A percentile compares a stretch with the other conserved stretches of the same genome.
Conservation (phyloP, 2,329 filamentous ascomycete genomes). For the Ophiostoma pallidulum region DNA sequence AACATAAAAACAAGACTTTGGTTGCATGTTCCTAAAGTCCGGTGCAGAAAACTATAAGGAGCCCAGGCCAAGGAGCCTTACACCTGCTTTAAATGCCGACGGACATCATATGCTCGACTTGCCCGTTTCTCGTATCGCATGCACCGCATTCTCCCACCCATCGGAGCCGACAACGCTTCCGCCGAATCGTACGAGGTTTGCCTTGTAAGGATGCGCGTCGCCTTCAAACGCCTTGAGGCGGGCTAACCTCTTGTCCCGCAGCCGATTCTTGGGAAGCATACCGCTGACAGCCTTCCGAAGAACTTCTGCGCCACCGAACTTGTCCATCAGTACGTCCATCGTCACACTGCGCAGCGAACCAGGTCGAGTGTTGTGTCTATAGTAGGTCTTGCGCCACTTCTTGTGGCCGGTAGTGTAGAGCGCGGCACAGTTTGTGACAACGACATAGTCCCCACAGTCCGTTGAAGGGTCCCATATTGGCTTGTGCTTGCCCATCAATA, state of each 20-base stretch:
- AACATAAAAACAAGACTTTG: too few species aligned
- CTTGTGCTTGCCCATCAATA: slow-evolving; percentile 98
- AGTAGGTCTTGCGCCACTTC: slow-evolving; percentile 89
- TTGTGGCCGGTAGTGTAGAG: slow-evolving; percentile 87
- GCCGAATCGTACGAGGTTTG: slow-evolving; percentile 70
- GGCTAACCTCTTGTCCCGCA: slow-evolving; percentile 78
- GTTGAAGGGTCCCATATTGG: slow-evolving; percentile 95
- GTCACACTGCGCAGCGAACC: slow-evolving; percentile 79
- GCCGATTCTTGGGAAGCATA: slow-evolving; percentile 94
- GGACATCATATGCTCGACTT: slow-evolving; percentile 38
- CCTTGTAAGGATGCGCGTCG: slow-evolving; percentile 80
- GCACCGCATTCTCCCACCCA: slow-evolving; percentile 44
- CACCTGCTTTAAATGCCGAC: too few species aligned
- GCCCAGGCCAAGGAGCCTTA: not conserved
- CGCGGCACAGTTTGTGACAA: slow-evolving; percentile 80
- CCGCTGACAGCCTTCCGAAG: slow-evolving; percentile 85
- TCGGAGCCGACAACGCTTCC: slow-evolving; percentile 45
- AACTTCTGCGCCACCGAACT: slow-evolving; percentile 88
- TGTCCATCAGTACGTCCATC: slow-evolving; percentile 91
- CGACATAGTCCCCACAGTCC: slow-evolving; percentile 98
- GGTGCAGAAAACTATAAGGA: not conserved
- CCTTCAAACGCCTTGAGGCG: slow-evolving; percentile 95
- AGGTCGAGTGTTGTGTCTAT: slow-evolving; percentile 84
- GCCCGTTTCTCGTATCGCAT: slow-evolving; percentile 41
- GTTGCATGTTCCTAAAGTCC: too few species aligned